Base-by-base conservation (phyloP, 345 rosid genomes). In the Populus davidiana region DNA sequence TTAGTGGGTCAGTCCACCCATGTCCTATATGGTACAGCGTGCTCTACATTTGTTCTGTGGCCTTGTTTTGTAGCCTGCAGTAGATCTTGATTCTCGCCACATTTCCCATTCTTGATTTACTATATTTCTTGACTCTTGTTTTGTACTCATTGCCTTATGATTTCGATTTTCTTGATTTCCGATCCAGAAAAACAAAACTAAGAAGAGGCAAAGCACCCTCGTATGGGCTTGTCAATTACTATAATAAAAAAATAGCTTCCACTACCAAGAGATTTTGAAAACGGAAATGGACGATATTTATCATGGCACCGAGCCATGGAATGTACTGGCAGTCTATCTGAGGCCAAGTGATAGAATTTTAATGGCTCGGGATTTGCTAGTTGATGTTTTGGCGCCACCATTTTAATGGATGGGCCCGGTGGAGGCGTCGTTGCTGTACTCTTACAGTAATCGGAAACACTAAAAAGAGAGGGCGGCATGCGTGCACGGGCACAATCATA, bases 61-160 rank as follows among this genome's bases (percentile, higher is more conserved):
- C 52, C 63, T 65, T 67, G 82, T 79, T 50, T 72, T 71, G 35
- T 72, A 75, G 82, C 74, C 80, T 72, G 81, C 13, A 11, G 25
- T 29, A 64, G 73, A 4, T 75, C 21, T 69, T 77, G 81, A 59
- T 78, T 43, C 50, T 54, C 56, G 74, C 35, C 25, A 52, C 52
- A 56, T 74, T 4, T 54, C 27, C 13, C 13, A 74, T 12, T 33
- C 44, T 68, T 13, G 49, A 72, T 75, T 77, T 74, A 36, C 62
- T 33, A 63, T 44, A 4, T 23, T 2, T 23, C 44, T 88, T 86
- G 86, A 86, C 86, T 72, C 86, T 73, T 77, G 52, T 74, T 86
- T 83, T 81, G 87, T 84, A 88, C 87, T 87, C 81, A 84, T 84
- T 84, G 73, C 79, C 79, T 77, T 77, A 86, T 86, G 71, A 84